Base-by-base conservation (phyloP, 495 filamentous ascomycete genomes). In the Cercophora samala region DNA sequence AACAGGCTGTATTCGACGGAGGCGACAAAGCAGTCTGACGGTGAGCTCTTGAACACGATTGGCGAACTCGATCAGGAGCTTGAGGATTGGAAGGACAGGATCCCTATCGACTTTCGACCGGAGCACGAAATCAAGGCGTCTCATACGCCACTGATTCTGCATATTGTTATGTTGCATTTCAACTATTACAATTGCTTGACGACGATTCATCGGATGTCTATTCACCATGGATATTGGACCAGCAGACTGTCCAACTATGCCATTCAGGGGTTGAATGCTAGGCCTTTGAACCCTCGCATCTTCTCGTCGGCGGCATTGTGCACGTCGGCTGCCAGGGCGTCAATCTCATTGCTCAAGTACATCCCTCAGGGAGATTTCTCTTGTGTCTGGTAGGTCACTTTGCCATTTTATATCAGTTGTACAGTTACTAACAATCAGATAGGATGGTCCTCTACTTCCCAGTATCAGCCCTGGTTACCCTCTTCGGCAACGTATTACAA, bases 221-320 rank as follows among this genome's bases (percentile, higher is more conserved):
- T 97, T 61, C 95, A 99, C 75, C 96, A 98, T 74, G 95, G 95
- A 2, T 97, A 97, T 80, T 99, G 95, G 95, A 97, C 93, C 8
- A 97, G 91, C 72, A 87, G 95, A 54, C 82, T 98, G 23, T 96
- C 93, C 26, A 94, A 98, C 70, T 99, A 92, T 75, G 95, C 95
- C 2, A 93, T 98, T 54, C 91, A 95, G 71, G 95, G 95, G 5
- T 78, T 97, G 51, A 98, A 97, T 77, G 90, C 93, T 4, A 84
- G 89, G 68, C 93, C 95, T 3, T 78, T 99, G 63, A 99, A 98
- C 70, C 95, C 95, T 1, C 83, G 95, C 66, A 92, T 98, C 9
- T 99, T 97, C 76, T 88, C 92, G n/a, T 97, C 93, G 3, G 93
- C 96, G 3, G 91, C 90, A 21, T 80, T 99, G 24, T 97, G 93